Percentiles rank a stretch among this genome's conserved stretches.
Evolutionary conservation across 1,284 basidiomycete genomes (phyloP).

Genomic region (Xerocomus cyaneibrunnescens): DNA sequence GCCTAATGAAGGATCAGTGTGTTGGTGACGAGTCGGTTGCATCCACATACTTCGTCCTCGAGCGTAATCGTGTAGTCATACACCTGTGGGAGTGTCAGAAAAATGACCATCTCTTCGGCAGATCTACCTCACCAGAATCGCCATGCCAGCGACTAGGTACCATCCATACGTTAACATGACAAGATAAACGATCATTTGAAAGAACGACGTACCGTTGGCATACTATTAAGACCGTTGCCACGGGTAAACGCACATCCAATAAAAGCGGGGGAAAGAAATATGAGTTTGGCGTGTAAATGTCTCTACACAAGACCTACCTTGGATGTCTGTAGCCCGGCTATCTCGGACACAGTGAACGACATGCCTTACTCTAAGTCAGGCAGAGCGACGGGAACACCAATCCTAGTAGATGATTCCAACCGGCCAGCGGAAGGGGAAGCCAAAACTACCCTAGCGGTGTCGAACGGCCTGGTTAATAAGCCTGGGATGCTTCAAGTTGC

Average conservation of each 20-base stretch:
- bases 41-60: conserved; percentile 19
- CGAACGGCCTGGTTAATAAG: too few relatives aligned
- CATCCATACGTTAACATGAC: not conserved
- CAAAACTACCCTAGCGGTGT: too few relatives aligned
- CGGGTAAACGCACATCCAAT: not conserved
- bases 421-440: too few relatives aligned
- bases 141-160: conserved; percentile 11
- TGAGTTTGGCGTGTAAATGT: too few relatives aligned
- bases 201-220: conserved; percentile 12
- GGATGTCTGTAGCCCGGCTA: conserved; percentile 15
- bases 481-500: too few relatives aligned
- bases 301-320: conserved; percentile 5
- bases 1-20: conserved; percentile 1
- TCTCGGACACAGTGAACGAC: conserved; percentile 4
- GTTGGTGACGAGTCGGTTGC: not conserved
- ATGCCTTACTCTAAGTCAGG: not conserved
- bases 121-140: conserved; percentile 10
- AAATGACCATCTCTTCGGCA: too few relatives aligned
- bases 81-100: conserved; percentile 4
- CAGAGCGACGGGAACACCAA: too few relatives aligned
- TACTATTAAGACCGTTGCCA: conserved; percentile 6
- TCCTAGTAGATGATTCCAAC: too few relatives aligned
- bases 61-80: conserved; percentile 21
- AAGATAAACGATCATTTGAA: not conserved
- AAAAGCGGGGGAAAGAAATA: too few relatives aligned